A percentile compares a stretch with the other conserved stretches of the same genome.
Evolutionary conservation across 805 yeast species (phyloP).

Genomic region (Spathaspora girioi): DNA sequence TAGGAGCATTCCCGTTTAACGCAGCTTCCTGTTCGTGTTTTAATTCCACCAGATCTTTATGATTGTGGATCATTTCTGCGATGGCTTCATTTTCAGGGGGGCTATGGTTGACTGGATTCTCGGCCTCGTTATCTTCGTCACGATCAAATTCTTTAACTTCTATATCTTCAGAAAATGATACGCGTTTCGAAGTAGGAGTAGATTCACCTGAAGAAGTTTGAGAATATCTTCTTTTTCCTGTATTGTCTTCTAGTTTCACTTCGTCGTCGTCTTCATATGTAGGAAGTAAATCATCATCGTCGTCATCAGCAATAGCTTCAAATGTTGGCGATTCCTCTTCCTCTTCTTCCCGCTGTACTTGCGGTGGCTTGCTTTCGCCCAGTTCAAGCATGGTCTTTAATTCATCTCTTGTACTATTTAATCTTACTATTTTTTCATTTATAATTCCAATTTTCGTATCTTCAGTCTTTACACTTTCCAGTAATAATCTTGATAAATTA

Average conservation of each 20-base stretch:
- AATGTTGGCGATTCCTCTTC: slow-evolving; percentile 3
- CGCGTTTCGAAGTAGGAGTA: slow-evolving; percentile 27
- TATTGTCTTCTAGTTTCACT: slow-evolving; percentile 8
- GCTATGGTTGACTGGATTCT: slow-evolving; percentile 16
- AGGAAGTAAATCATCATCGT: slow-evolving; percentile 12
- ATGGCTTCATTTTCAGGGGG: slow-evolving; percentile 12
- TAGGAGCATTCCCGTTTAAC: slow-evolving; percentile 1
- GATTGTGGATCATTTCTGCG: slow-evolving; percentile 15
- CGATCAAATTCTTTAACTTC: slow-evolving; percentile 39
- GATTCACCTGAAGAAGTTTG: slow-evolving; percentile 21
- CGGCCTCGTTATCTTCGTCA: slow-evolving; percentile 27
- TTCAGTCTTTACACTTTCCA: slow-evolving; percentile 27
- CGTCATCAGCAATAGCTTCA: slow-evolving; percentile 9
- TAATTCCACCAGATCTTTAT: slow-evolving; percentile 30
- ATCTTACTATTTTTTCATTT: slow-evolving; percentile 21
- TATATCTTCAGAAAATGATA: slow-evolving; percentile 40
- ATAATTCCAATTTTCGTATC: slow-evolving; percentile 29
- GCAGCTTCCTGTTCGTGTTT: slow-evolving; percentile 18
- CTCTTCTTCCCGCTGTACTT: slow-evolving; percentile 15
- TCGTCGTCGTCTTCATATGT: slow-evolving; percentile 8
- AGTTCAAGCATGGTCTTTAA: slow-evolving; percentile 24
- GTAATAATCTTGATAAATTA: slow-evolving; percentile 11
- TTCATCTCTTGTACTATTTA: slow-evolving; percentile 28
- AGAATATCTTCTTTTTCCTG: slow-evolving; percentile 13
- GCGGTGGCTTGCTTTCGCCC: slow-evolving; percentile 19